A percentile compares a stretch with the other conserved stretches of the same genome.
phyloP scores from a whole-genome alignment of 768 basidiomycete species.

The Hericium alpestre region DNA sequence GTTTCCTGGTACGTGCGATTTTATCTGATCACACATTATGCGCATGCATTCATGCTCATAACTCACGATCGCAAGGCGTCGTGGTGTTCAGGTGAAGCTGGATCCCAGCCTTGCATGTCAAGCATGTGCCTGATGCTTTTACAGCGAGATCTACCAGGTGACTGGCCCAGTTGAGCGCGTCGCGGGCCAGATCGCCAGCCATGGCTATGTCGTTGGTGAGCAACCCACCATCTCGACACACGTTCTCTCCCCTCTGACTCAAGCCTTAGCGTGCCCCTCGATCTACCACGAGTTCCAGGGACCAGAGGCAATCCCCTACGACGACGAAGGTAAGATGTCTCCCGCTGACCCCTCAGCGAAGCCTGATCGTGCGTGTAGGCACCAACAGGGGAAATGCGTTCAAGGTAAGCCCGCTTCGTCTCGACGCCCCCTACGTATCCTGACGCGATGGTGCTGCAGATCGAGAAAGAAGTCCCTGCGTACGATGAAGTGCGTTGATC shows the following conservation, averaged over 20 bases:
- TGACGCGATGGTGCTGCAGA: conserved; percentile 30
- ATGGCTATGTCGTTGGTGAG: conserved; percentile 75
- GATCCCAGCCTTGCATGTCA: neutral
- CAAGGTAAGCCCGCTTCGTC: conserved; percentile 42
- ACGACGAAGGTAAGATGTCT: conserved; percentile 51
- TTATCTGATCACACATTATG: neutral
- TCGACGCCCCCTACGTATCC: neutral
- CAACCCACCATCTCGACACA: neutral
- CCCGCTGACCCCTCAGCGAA: neutral
- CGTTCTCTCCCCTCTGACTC: neutral
- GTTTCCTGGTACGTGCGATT: conserved; percentile 57
- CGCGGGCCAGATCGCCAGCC: conserved; percentile 78
- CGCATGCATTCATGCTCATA: neutral
- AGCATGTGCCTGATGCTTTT: neutral
- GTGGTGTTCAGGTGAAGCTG: conserved; percentile 62
- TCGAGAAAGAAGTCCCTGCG: conserved; percentile 77
- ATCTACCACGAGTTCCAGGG: conserved; percentile 89
- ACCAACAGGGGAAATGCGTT: conserved; percentile 89
- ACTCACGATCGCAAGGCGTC: conserved; percentile 40
- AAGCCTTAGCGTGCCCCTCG: conserved; percentile 59
- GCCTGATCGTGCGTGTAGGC: conserved; percentile 27
- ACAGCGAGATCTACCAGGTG: conserved; percentile 90
- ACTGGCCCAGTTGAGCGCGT: conserved; percentile 96
- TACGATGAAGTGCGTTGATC: conserved; percentile 65
- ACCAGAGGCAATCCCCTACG: conserved; percentile 82